These are phyloP conservation scores for Cucurbitaria berberidis DNA, from an alignment of 2,329 filamentous ascomycete genomes.

Conservation along the genomic window DNA sequence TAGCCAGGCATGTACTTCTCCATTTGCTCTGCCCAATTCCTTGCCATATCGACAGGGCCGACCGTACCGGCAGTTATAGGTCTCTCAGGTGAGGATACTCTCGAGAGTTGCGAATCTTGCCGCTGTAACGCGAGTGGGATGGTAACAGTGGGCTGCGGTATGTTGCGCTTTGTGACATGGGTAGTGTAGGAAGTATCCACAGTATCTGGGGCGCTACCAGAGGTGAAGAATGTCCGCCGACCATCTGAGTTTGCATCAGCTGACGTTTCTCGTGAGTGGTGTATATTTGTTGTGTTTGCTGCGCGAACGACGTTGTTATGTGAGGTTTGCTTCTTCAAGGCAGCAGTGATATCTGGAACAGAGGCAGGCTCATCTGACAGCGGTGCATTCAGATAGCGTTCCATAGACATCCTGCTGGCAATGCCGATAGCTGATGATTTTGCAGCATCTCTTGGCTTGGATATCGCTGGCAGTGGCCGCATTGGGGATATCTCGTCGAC, in stretches of 20 bases:
- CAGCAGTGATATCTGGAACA: constrained; percentile 32
- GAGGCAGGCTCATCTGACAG: constrained; percentile 35
- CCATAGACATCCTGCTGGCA: constrained; percentile 32
- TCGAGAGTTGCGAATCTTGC: constrained; percentile 1
- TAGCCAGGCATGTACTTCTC: constrained; percentile 19
- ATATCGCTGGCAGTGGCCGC: constrained; percentile 1
- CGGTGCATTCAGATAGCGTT: constrained; percentile 34
- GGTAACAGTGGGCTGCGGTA: constrained; percentile 2
- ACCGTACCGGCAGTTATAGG: constrained; percentile 22
- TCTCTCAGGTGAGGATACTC: constrained; percentile 14
- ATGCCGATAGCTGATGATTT: constrained; percentile 20
- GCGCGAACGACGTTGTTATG: constrained; percentile 1
- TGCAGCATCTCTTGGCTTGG: constrained; percentile 7
- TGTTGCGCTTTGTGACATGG: constrained; percentile 16
- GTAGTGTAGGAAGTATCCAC: constrained; percentile 30
- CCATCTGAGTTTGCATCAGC: constrained; percentile 32
- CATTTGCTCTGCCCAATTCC: constrained; percentile 24
- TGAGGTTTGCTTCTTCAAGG: constrained; percentile 23
- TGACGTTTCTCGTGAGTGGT: constrained; percentile 29
- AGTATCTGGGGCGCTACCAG: constrained; percentile 26
- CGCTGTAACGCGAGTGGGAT: constrained; percentile 7
- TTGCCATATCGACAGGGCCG: constrained; percentile 18
- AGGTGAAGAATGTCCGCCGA: constrained; percentile 30
- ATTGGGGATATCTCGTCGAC: background rate
- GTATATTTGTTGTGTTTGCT: background rate